A percentile compares a stretch with the other conserved stretches of the same genome.
Conservation (phyloP, 176 grass and related monocot genomes). For the Olyra latifolia region DNA sequence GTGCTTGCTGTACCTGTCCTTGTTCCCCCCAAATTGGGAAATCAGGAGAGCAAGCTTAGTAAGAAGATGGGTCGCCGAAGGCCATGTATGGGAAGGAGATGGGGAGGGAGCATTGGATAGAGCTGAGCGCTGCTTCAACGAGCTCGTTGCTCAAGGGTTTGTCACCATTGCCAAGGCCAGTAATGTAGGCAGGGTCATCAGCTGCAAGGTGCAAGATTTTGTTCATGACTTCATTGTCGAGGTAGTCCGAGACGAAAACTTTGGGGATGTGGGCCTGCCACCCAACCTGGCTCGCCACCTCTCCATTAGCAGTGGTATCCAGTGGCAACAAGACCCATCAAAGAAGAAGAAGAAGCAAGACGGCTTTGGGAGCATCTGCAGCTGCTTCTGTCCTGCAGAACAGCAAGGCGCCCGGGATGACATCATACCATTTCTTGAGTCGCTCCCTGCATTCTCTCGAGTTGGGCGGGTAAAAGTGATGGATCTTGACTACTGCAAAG, state of each 20-base stretch:
- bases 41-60: conserved; percentile 13
- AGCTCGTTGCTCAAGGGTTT: not conserved
- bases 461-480: conserved; percentile 11
- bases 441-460: not conserved
- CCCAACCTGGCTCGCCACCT: not conserved
- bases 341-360: not conserved
- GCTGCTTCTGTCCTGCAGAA: not conserved
- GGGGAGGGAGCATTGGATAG: not conserved
- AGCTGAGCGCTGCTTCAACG: not conserved
- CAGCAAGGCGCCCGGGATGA: not conserved
- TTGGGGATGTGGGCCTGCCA: not conserved
- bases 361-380: not conserved
- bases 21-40: not conserved
- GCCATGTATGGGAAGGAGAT: not conserved
- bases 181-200: not conserved
- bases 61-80: conserved; percentile 16
- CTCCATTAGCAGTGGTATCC: not conserved
- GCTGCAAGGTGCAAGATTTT: not conserved
- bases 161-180: not conserved
- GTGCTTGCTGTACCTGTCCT: conserved; percentile 19
- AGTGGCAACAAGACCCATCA: not conserved
- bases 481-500: conserved; percentile 26
- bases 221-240: not conserved
- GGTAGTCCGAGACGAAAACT: not conserved
- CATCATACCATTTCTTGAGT: not conserved